Conservation (phyloP, 2,329 filamentous ascomycete species). For the Trichoderma lentiforme region DNA sequence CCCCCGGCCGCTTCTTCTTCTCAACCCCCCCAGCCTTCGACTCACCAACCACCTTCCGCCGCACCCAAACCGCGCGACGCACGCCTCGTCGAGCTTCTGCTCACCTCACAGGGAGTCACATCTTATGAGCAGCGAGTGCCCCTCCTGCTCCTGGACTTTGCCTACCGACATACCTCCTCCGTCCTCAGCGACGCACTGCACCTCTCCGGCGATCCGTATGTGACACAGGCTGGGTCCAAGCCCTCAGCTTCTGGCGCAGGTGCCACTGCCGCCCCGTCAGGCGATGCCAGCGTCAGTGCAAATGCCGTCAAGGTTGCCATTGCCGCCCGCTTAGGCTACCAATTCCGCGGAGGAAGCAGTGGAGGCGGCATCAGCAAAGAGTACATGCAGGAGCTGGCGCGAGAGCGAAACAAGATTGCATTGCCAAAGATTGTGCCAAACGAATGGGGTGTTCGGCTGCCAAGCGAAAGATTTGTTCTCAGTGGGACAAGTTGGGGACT, state of each 20-base stretch:
- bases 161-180: conserved; percentile 74
- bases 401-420: conserved; percentile 64
- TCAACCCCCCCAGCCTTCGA: conserved; percentile 20
- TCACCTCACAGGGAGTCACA: conserved; percentile 74
- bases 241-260: conserved; percentile 49
- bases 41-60: conserved; percentile 31
- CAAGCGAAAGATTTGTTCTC: conserved; percentile 65
- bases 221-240: conserved; percentile 52
- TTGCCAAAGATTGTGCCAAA: conserved; percentile 61
- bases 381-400: conserved; percentile 71
- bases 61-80: conserved; percentile 69
- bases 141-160: conserved; percentile 79
- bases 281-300: conserved; percentile 58
- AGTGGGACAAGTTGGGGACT: conserved; percentile 64
- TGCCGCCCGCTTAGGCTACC: conserved; percentile 62
- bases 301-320: conserved; percentile 72
- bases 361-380: conserved; percentile 64
- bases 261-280: conserved; percentile 45
- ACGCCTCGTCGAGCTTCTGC: conserved; percentile 74
- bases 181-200: conserved; percentile 70
- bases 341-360: conserved; percentile 58
- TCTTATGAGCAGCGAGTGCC: conserved; percentile 80
- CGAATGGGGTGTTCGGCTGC: conserved; percentile 66
- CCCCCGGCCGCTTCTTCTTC: conserved; percentile 26
- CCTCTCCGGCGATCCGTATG: conserved; percentile 66